Conservation (phyloP, 2,329 filamentous ascomycete species). For the Teratosphaeria zuluensis region DNA sequence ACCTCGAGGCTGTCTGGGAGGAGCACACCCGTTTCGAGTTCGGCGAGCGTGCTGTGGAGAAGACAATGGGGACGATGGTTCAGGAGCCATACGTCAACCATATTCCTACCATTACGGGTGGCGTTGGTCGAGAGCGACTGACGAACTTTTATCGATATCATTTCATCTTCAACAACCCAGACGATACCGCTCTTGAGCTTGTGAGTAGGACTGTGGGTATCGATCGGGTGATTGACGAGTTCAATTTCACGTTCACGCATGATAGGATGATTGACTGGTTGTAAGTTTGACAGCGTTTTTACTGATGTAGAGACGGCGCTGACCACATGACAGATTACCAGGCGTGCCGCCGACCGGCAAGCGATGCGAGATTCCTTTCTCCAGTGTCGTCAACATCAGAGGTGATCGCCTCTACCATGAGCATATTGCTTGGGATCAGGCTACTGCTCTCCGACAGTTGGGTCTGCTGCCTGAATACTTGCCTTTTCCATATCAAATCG, state of each 20-base stretch:
- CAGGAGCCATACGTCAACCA: constrained; percentile 72
- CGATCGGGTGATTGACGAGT: constrained; percentile 64
- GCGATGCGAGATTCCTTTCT: constrained; percentile 52
- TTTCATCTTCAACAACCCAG: constrained; percentile 65
- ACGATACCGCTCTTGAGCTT: constrained; percentile 57
- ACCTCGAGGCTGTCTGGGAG: constrained; percentile 70
- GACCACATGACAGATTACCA: constrained; percentile 35
- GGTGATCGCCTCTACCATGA: constrained; percentile 61
- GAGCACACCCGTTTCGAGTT: constrained; percentile 69
- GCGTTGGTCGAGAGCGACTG: constrained; percentile 54
- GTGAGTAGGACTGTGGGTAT: constrained; percentile 62
- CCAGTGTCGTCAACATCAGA: constrained; percentile 55
- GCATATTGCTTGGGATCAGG: constrained; percentile 63
- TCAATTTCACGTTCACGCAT: constrained; percentile 57
- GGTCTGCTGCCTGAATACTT: constrained; percentile 57
- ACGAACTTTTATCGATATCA: constrained; percentile 61
- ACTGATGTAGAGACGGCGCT: not conserved
- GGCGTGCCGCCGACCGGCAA: constrained; percentile 50
- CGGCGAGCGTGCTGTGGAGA: constrained; percentile 54
- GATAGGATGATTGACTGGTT: constrained; percentile 57
- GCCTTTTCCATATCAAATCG: constrained; percentile 43
- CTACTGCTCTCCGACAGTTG: constrained; percentile 50
- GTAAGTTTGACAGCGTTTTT: constrained; percentile 35
- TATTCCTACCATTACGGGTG: constrained; percentile 52
- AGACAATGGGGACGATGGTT: constrained; percentile 73